phyloP scores from a whole-genome alignment of 1,139 yeast species.

The Tardiomyces depauwii region DNA sequence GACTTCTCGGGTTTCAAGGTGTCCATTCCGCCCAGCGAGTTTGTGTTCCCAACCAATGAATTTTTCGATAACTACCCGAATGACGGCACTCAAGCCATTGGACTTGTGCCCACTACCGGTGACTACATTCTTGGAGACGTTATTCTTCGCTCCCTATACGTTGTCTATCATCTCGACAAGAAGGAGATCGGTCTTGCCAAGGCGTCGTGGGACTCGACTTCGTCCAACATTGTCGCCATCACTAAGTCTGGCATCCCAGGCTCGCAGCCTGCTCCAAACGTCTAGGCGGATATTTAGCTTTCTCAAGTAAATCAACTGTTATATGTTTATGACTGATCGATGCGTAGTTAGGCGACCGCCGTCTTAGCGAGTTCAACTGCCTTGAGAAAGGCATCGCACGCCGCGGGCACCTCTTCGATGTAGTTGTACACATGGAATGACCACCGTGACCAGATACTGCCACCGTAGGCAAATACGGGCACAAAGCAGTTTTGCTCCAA shows the following conservation, averaged over 20 bases:
- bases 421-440: slow-evolving; percentile 18
- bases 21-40: slow-evolving; percentile 30
- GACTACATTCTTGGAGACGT: slow-evolving; percentile 55
- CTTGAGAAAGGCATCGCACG: not conserved
- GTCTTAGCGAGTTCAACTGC: not conserved
- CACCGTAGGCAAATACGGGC: slow-evolving; percentile 35
- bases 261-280: slow-evolving; percentile 5
- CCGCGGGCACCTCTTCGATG: not conserved
- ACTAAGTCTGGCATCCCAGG: slow-evolving; percentile 10
- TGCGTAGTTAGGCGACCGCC: no score
- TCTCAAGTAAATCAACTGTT: no score
- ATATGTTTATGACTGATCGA: no score
- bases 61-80: not conserved
- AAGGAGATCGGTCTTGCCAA: slow-evolving; percentile 52
- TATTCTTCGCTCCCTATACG: slow-evolving; percentile 58
- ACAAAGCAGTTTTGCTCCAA: slow-evolving; percentile 33
- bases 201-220: slow-evolving; percentile 27
- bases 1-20: slow-evolving; percentile 31
- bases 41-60: slow-evolving; percentile 17
- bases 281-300: no score
- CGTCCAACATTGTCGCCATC: slow-evolving; percentile 12
- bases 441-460: slow-evolving; percentile 37
- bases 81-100: not conserved
- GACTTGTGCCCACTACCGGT: not conserved
- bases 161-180: slow-evolving; percentile 61